Evolutionary conservation across 1,139 yeast genomes (phyloP).

Genomic region (Tardiomyces digboiensis): DNA sequence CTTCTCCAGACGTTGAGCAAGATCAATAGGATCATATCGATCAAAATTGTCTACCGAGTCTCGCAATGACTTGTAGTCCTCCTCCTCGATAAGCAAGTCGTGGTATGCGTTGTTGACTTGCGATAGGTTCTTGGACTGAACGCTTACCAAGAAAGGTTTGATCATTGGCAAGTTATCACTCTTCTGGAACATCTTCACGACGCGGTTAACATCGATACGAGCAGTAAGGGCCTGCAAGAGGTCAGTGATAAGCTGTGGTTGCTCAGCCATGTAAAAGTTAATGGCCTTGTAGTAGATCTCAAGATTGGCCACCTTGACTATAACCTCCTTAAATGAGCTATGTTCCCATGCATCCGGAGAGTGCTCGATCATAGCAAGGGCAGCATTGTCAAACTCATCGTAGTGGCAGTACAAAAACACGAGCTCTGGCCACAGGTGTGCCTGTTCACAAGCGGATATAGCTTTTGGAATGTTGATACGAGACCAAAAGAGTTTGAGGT

Average conservation of each 20-base stretch:
- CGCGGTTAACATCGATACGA: constrained; percentile 90
- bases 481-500: constrained; percentile 95
- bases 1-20: constrained; percentile 89
- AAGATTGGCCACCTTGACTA: constrained; percentile 91
- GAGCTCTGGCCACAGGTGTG: constrained; percentile 94
- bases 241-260: constrained; percentile 86
- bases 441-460: constrained; percentile 84
- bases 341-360: constrained; percentile 94
- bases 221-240: constrained; percentile 80
- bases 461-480: constrained; percentile 97
- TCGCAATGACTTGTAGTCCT: constrained; percentile 83
- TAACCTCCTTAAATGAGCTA: constrained; percentile 83
- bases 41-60: constrained; percentile 85
- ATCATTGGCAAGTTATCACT: constrained; percentile 94
- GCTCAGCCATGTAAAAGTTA: constrained; percentile 86
- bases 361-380: constrained; percentile 94
- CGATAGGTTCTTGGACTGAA: constrained; percentile 81
- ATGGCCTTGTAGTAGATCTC: constrained; percentile 97
- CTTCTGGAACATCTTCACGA: constrained; percentile 89
- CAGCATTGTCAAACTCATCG: constrained; percentile 99
- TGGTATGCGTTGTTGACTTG: constrained; percentile 95
- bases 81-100: constrained; percentile 91
- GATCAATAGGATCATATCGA: constrained; percentile 83
- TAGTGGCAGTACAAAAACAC: constrained; percentile 96
- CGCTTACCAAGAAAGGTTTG: constrained; percentile 90